Evolutionary conservation across 108 stramenopile species (phyloP).

Genomic region (Pseudonitzschia multistriata): DNA sequence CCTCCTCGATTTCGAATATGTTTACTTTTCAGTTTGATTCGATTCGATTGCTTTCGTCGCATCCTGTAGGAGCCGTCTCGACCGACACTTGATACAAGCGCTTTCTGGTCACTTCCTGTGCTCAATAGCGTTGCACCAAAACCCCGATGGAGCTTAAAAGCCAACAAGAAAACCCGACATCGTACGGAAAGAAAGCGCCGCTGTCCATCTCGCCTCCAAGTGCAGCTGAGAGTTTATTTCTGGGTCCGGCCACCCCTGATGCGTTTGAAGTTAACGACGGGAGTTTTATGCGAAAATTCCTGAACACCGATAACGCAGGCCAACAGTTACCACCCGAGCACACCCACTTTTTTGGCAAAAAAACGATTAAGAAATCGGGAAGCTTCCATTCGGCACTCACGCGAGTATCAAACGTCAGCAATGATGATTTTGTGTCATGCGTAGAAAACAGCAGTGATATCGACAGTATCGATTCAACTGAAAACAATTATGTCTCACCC

Average conservation of each 20-base stretch:
- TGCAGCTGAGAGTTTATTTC: slow-evolving; percentile 30
- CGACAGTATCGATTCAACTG: slow-evolving; percentile 4
- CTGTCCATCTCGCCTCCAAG: slow-evolving; percentile 18
- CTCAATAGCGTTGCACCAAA: too few species aligned
- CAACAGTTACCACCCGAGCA: neutral
- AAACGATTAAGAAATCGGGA: neutral
- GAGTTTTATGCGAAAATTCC: neutral
- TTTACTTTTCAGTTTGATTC: too few species aligned
- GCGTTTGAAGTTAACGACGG: slow-evolving; percentile 11
- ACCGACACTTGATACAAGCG: too few species aligned
- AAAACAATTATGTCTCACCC: neutral
- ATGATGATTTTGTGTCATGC: slow-evolving; percentile 30
- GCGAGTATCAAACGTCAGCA: neutral
- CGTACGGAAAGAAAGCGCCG: neutral
- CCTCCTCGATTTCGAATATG: too few species aligned
- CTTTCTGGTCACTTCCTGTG: too few species aligned
- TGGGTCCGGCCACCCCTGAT: slow-evolving; percentile 16
- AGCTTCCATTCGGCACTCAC: neutral
- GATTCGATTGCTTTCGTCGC: too few species aligned
- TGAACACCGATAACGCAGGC: neutral
- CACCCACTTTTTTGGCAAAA: neutral
- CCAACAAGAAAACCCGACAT: neutral
- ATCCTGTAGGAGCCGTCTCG: too few species aligned
- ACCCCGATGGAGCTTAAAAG: neutral
- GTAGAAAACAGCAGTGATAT: slow-evolving; percentile 21